Percentiles rank a stretch among this genome's conserved stretches.
phyloP scores from a whole-genome alignment of 805 yeast genomes.

The Yamadazyma philogaea region DNA sequence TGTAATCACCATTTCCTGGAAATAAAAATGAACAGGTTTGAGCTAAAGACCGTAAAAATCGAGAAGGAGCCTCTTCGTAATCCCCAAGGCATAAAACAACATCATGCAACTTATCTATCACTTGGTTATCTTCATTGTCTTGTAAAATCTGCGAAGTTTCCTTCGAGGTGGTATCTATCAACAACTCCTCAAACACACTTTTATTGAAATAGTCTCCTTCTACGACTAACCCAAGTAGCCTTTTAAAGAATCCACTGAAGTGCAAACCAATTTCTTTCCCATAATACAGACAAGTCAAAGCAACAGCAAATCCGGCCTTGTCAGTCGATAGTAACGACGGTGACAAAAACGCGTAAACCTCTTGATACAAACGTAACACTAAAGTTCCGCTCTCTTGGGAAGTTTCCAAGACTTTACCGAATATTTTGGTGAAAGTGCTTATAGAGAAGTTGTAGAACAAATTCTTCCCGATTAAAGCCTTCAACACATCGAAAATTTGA shows the following conservation, averaged over 20 bases:
- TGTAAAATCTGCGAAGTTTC: background rate
- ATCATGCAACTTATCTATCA: background rate
- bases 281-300: slow-evolving; percentile 30
- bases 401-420: background rate
- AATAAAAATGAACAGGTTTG: slow-evolving; percentile 22
- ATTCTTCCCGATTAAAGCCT: slow-evolving; percentile 34
- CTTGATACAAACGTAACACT: slow-evolving; percentile 40
- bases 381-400: slow-evolving; percentile 19
- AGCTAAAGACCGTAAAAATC: slow-evolving; percentile 17
- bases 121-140: slow-evolving; percentile 6
- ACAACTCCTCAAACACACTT: background rate
- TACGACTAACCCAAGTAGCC: background rate
- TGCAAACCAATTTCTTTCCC: slow-evolving; percentile 22
- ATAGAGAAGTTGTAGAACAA: slow-evolving; percentile 60
- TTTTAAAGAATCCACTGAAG: slow-evolving; percentile 16
- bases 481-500: slow-evolving; percentile 45
- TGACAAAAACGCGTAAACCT: slow-evolving; percentile 44
- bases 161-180: background rate
- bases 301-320: slow-evolving; percentile 41
- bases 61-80: background rate
- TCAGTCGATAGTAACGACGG: slow-evolving; percentile 47
- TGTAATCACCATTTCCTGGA: slow-evolving; percentile 25
- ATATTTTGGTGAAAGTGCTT: slow-evolving; percentile 21
- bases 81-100: background rate
- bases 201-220: background rate